phyloP scores from a whole-genome alignment of 2,329 filamentous ascomycete species.

The Arthroderma sp. region DNA sequence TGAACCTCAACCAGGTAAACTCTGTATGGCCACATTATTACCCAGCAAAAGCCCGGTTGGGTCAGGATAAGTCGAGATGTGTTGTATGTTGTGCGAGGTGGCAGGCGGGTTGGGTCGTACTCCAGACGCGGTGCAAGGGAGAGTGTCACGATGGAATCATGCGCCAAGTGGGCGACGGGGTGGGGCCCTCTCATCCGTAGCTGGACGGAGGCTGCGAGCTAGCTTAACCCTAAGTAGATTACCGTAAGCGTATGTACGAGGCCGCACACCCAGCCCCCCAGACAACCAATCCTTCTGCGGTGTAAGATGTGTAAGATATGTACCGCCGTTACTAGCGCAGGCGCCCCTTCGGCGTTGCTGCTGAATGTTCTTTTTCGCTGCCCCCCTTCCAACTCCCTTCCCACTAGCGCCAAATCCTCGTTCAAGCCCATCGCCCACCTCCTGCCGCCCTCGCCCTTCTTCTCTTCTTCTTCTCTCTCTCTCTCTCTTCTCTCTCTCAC shows the following conservation, averaged over 20 bases:
- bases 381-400: constrained; percentile 9
- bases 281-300: too few species aligned
- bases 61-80: not conserved
- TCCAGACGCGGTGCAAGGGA: too few species aligned
- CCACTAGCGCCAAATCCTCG: constrained; percentile 13
- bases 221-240: constrained; percentile 3
- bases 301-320: too few species aligned
- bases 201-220: not conserved
- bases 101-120: not conserved
- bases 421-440: constrained; percentile 10
- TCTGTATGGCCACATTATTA: too few species aligned
- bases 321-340: too few species aligned
- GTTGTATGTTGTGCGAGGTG: not conserved
- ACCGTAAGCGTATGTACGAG: too few species aligned
- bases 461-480: constrained; percentile 6
- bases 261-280: too few species aligned
- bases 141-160: constrained; percentile 1
- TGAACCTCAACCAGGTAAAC: too few species aligned
- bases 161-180: constrained; percentile 7
- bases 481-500: constrained; percentile 6
- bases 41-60: too few species aligned
- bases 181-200: not conserved
- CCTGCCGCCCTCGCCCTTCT: constrained; percentile 1
- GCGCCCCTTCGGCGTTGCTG: constrained; percentile 6
- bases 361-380: not conserved